These are phyloP conservation scores for Elongisporangium prolatum DNA, from an alignment of 352 stramenopile genomes.

Conservation along the genomic window DNA sequence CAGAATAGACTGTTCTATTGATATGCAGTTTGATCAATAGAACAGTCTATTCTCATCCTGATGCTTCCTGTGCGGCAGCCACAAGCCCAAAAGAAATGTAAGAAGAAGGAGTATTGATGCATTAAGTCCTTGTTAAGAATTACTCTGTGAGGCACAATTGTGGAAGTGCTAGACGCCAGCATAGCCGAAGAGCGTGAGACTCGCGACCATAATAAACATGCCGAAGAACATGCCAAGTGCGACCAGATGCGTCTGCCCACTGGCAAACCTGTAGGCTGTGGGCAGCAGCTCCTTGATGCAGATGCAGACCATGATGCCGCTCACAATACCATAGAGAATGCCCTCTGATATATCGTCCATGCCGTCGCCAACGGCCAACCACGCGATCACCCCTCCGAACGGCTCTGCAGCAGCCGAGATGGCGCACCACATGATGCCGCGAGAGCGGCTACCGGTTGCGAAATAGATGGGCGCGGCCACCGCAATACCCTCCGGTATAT, in stretches of 20 bases:
- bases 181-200: conserved; percentile 82
- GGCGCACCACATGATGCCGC: conserved; percentile 90
- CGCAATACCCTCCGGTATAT: conserved; percentile 95
- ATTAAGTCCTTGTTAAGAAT: no score
- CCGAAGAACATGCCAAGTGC: conserved; percentile 72
- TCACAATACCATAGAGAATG: conserved; percentile 89
- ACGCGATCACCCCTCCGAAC: conserved; percentile 84
- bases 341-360: conserved; percentile 71
- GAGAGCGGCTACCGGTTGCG: conserved; percentile 88
- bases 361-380: conserved; percentile 66
- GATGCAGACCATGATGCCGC: conserved; percentile 94
- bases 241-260: conserved; percentile 67
- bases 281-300: conserved; percentile 87
- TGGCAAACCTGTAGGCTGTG: conserved; percentile 85
- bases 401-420: conserved; percentile 87
- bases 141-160: no score
- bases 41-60: no score
- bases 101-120: no score
- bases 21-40: no score
- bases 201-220: conserved; percentile 88
- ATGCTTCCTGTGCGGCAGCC: no score
- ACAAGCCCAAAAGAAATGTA: no score
- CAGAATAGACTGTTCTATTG: no score
- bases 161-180: conserved; percentile 38
- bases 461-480: conserved; percentile 97